A percentile compares a stretch with the other conserved stretches of the same genome.
Conservation (phyloP, 169 alveolate species). For the Eimeria necatrix region DNA sequence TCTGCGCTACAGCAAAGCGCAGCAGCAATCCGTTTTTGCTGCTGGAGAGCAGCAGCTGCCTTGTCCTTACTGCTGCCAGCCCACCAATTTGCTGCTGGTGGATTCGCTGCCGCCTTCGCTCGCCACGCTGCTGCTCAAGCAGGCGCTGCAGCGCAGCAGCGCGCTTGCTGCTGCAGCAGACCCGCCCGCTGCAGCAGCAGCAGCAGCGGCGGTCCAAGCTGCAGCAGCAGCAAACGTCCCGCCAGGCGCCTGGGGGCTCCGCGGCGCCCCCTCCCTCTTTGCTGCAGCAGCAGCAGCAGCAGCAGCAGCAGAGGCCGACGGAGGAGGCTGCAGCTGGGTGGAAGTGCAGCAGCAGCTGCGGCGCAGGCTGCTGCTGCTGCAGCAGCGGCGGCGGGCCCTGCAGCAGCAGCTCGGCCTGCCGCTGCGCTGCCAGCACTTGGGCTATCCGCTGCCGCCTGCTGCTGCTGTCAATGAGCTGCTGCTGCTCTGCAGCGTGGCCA, state of each 20-base stretch:
- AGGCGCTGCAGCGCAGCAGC: neutral
- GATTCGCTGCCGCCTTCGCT: conserved; percentile 51
- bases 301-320: conserved; percentile 3
- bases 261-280: conserved; percentile 7
- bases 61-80: conserved; percentile 75
- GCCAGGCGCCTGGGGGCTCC: conserved; percentile 29
- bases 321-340: neutral
- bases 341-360: neutral
- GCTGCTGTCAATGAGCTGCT: conserved; percentile 32
- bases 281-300: neutral
- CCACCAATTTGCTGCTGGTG: conserved; percentile 49
- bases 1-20: conserved; percentile 25
- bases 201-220: neutral
- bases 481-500: neutral
- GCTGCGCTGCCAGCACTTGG: neutral
- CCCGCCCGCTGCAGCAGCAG: neutral
- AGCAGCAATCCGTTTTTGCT: neutral
- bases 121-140: conserved; percentile 31
- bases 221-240: neutral
- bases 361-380: neutral
- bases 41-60: conserved; percentile 50
- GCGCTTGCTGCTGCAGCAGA: neutral
- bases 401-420: neutral
- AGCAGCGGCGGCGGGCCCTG: neutral
- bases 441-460: conserved; percentile 19